A percentile compares a stretch with the other conserved stretches of the same genome.
Evolutionary conservation across 2,329 filamentous ascomycete genomes (phyloP).

Genomic region (Cladosporium sp.): DNA sequence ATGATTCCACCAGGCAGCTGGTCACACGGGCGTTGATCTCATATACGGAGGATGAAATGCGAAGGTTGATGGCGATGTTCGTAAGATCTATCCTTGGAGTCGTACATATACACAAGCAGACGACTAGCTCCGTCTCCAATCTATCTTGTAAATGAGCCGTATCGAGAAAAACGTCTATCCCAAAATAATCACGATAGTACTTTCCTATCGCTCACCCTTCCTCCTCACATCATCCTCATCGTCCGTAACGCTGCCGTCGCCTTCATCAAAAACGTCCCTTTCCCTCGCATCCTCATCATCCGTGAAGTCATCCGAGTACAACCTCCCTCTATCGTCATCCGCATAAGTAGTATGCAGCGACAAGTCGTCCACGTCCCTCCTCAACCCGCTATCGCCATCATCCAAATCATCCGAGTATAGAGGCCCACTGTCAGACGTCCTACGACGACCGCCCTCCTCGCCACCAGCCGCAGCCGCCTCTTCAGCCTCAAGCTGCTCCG

Average conservation of each 20-base stretch:
- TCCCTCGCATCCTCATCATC: conserved; percentile 41
- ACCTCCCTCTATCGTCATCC: conserved; percentile 39
- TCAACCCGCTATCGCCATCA: conserved; percentile 37
- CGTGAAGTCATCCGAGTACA: conserved; percentile 40
- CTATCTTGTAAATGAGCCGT: background rate
- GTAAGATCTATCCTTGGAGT: background rate
- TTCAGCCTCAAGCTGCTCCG: conserved; percentile 45
- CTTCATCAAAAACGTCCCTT: conserved; percentile 42
- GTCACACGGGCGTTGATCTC: too few relatives aligned
- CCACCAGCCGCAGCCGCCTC: conserved; percentile 35
- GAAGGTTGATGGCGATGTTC: background rate
- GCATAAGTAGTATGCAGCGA: conserved; percentile 50
- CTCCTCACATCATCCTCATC: conserved; percentile 29
- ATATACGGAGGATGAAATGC: too few relatives aligned
- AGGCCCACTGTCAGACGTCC: conserved; percentile 24
- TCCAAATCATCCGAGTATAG: conserved; percentile 45
- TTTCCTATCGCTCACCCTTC: conserved; percentile 1
- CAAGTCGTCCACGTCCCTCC: conserved; percentile 49
- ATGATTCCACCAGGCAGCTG: too few relatives aligned
- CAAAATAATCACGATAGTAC: background rate
- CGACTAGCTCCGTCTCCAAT: background rate
- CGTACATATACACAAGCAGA: background rate
- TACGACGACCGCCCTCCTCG: conserved; percentile 22
- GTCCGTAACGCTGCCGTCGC: conserved; percentile 36
- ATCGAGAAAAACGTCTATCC: background rate